phyloP scores from a whole-genome alignment of 495 filamentous ascomycete species.

The Cairneyella variabilis region DNA sequence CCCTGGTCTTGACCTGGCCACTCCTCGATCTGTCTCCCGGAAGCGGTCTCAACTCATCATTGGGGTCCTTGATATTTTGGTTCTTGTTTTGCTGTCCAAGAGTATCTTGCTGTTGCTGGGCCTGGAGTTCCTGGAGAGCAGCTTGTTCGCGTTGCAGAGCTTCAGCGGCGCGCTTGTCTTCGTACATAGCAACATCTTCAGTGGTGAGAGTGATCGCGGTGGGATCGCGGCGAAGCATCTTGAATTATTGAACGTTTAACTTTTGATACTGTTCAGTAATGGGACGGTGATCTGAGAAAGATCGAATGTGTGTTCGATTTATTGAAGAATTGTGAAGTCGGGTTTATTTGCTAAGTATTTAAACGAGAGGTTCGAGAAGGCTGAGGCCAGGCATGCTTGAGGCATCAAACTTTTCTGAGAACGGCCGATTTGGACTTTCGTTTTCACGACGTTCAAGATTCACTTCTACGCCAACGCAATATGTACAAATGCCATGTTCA shows the following conservation, averaged over 20 bases:
- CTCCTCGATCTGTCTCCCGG: constrained; percentile 49
- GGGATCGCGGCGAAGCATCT: constrained; percentile 78
- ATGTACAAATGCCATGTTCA: constrained; percentile 33
- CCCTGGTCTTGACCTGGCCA: constrained; percentile 36
- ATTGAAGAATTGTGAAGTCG: no score
- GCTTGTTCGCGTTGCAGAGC: constrained; percentile 24
- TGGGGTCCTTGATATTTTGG: constrained; percentile 39
- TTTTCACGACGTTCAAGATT: neutral
- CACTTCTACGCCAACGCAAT: constrained; percentile 9
- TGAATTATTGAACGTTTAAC: neutral
- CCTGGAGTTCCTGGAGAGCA: constrained; percentile 18
- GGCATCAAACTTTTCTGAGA: no score
- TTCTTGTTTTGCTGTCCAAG: no score
- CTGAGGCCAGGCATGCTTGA: no score
- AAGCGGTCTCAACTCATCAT: constrained; percentile 54
- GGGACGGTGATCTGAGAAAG: no score
- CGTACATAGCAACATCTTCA: constrained; percentile 74
- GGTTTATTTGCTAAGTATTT: no score
- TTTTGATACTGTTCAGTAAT: no score
- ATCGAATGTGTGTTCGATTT: no score
- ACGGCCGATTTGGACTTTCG: no score
- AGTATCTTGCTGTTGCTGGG: constrained; percentile 25
- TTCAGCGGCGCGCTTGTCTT: constrained; percentile 50
- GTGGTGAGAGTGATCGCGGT: constrained; percentile 73
- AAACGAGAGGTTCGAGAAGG: no score